Evolutionary conservation across 306 rosid genomes (phyloP).

Genomic region (Lathyrus sativus): DNA sequence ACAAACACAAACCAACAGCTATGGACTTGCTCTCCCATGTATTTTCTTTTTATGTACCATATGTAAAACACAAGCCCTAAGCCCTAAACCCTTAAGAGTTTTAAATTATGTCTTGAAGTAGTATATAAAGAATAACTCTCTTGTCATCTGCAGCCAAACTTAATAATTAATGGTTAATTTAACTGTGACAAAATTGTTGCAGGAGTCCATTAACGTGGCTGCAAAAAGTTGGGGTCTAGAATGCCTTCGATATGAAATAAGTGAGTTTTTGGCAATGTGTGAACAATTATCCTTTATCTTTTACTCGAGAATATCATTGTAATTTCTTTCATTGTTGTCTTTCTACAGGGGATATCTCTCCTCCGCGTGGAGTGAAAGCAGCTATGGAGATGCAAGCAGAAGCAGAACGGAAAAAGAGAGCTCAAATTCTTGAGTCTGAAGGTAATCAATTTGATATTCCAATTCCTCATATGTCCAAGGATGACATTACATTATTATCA

Average conservation of each 20-base stretch:
- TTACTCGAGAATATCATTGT: neutral
- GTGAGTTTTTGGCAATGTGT: constrained; percentile 50
- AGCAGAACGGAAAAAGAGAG: constrained; percentile 96
- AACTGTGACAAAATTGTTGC: constrained; percentile 43
- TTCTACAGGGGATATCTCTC: constrained; percentile 90
- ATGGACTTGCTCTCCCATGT: constrained; percentile 3
- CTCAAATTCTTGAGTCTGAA: constrained; percentile 96
- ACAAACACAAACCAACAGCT: constrained; percentile 18
- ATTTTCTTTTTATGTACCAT: constrained; percentile 22
- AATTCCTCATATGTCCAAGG: constrained; percentile 18
- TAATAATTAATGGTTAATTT: constrained; percentile 30
- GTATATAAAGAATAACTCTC: neutral
- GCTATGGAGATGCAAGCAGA: constrained; percentile 99
- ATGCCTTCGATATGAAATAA: constrained; percentile 95
- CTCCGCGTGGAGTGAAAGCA: constrained; percentile 93
- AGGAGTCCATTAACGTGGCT: constrained; percentile 88
- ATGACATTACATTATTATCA: constrained; percentile 24
- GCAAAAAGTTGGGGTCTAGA: constrained; percentile 88
- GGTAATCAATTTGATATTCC: constrained; percentile 50
- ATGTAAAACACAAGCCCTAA: neutral
- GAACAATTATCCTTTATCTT: constrained; percentile 20
- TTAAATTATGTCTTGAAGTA: neutral
- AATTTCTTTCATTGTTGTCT: constrained; percentile 28
- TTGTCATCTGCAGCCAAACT: constrained; percentile 18
- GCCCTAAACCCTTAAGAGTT: no score